phyloP scores from a whole-genome alignment of 192 early-diverging fungal genomes.

The Rhizophagus prolifer region DNA sequence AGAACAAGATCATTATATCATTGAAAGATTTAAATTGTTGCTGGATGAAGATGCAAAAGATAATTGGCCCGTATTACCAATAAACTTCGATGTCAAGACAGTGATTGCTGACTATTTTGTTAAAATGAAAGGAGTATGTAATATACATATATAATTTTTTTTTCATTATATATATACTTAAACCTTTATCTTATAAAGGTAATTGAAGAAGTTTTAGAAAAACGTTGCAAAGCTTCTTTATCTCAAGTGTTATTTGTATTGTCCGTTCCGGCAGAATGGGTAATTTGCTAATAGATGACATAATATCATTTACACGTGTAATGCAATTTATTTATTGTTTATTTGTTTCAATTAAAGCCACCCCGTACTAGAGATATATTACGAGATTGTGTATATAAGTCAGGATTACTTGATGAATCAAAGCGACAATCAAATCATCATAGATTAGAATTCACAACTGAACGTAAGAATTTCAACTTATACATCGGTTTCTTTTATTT shows the following conservation, averaged over 20 bases:
- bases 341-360: not conserved
- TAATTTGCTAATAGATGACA: not conserved
- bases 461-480: slow-evolving; percentile 9
- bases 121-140: slow-evolving; percentile 4
- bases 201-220: not conserved
- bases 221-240: not conserved
- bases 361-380: slow-evolving; percentile 3
- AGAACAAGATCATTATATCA: not conserved
- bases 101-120: slow-evolving; percentile 21
- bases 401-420: not conserved
- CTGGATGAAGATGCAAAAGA: not conserved
- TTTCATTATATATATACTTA: not conserved
- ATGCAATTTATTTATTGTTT: not conserved
- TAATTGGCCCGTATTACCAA: not conserved
- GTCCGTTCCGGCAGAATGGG: slow-evolving; percentile 25
- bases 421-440: not conserved
- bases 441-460: slow-evolving; percentile 23
- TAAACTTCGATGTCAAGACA: not conserved
- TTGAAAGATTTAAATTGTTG: slow-evolving; percentile 15
- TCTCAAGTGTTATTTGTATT: not conserved
- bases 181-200: not conserved
- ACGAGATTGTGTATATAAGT: slow-evolving; percentile 10
- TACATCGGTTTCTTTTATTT: not conserved
- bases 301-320: not conserved
- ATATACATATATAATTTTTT: not conserved